Evolutionary conservation across 2,329 filamentous ascomycete genomes (phyloP).

Genomic region (Diplodia mutila): DNA sequence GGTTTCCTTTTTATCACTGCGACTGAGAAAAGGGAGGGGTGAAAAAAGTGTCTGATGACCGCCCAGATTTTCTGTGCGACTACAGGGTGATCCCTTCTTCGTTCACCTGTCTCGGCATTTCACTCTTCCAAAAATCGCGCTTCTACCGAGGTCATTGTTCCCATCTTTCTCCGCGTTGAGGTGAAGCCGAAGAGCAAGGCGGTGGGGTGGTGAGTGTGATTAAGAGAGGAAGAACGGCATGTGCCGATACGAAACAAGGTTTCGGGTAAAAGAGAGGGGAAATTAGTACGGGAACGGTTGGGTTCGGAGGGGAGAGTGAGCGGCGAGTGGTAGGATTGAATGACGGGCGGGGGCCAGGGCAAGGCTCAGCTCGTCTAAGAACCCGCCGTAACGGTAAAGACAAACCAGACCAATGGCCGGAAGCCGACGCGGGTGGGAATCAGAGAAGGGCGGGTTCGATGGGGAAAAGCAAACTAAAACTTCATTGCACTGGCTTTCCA

Average conservation of each 20-base stretch:
- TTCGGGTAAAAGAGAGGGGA: not conserved
- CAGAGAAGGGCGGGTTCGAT: not conserved
- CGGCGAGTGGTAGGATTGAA: not conserved
- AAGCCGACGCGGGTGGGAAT: not conserved
- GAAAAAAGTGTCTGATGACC: not conserved
- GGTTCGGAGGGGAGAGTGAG: not conserved
- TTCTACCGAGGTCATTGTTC: not conserved
- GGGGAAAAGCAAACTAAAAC: not conserved
- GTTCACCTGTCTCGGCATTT: not conserved
- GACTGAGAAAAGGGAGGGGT: not conserved
- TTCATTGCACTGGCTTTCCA: constrained; percentile 3
- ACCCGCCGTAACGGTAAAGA: not conserved
- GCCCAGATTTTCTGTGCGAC: not conserved
- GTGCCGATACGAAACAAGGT: not conserved
- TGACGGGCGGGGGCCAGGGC: constrained; percentile 1
- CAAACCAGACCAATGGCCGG: not conserved
- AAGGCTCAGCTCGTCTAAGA: constrained; percentile 2
- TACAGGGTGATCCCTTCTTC: not conserved
- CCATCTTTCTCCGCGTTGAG: not conserved
- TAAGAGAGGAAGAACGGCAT: not conserved
- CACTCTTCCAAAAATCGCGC: not conserved
- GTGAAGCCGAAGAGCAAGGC: not conserved
- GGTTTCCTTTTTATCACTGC: not conserved
- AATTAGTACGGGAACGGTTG: not conserved
- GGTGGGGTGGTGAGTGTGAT: not conserved